Conservation (phyloP, 1,284 basidiomycete genomes). For the Rhodotorula glutinis region DNA sequence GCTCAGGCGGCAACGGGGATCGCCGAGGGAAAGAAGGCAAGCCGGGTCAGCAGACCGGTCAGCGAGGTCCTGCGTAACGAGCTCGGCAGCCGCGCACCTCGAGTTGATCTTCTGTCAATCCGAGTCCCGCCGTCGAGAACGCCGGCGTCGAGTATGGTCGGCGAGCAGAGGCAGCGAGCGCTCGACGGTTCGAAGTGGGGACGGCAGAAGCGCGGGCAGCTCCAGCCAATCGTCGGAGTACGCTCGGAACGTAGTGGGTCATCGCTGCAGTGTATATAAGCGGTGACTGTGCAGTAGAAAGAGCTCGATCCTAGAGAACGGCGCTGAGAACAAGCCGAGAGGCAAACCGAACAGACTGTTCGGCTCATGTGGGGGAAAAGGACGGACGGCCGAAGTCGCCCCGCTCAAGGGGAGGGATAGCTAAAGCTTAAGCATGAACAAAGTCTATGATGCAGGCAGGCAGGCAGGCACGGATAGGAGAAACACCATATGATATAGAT, state of each 20-base stretch:
- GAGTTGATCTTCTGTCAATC: slow-evolving; percentile 75
- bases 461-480: too few relatives aligned
- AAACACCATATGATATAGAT: neutral
- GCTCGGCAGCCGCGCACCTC: slow-evolving; percentile 58
- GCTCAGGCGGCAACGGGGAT: neutral
- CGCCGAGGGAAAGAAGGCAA: neutral
- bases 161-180: slow-evolving; percentile 22
- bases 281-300: neutral
- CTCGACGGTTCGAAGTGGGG: neutral
- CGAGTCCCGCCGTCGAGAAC: slow-evolving; percentile 44
- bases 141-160: slow-evolving; percentile 64
- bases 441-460: neutral
- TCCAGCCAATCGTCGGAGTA: neutral
- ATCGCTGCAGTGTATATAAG: neutral
- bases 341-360: neutral
- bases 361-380: neutral
- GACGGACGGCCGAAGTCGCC: neutral
- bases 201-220: neutral
- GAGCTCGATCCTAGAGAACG: neutral
- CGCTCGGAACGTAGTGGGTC: slow-evolving; percentile 11
- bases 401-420: neutral
- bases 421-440: neutral
- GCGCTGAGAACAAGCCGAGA: neutral
- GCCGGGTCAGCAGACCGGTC: neutral
- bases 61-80: too few relatives aligned